Base-by-base conservation (phyloP, 2,329 filamentous ascomycete genomes). In the Diaporthe sp. region DNA sequence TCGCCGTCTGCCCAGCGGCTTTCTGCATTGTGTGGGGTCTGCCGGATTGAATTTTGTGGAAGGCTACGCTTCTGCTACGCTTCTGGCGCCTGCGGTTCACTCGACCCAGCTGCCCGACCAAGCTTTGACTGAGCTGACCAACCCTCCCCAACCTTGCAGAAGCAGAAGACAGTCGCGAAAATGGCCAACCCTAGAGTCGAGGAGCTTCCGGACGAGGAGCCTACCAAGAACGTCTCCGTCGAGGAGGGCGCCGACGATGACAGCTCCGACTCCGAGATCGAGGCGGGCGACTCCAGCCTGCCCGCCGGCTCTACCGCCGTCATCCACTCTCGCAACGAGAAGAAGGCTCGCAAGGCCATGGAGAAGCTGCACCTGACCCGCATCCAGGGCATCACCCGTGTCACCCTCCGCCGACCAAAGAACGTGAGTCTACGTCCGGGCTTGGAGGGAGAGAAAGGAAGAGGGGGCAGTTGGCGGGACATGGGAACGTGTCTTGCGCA, bases 261-360 rank as follows among this genome's bases (percentile, higher is more conserved):
- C 84, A 93, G 91, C 88, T 92, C 92, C 82, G 93, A 95, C 80
- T 94, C 93, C 82, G 94, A 94, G 82, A 93, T 91, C 82, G 95
- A 97, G 86, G 93, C 91, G 78, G 92, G 89, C 80, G 91, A 91
- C 77, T 84, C 85, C 78, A 86, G 85, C 81, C 85, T 91, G 80
- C 95, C 96, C 85, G 93, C 94, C 80, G 97, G 96, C 84, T 94
- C 95, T 83, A 92, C 94, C 79, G 94, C 96, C 84, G 92, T 97
- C 82, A 93, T 99, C 84, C 96, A 98, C 92, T 98, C 95, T 85
- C 95, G 97, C 87, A 98, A 98, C 90, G 97, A 99, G 94, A 99
- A 99, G 94, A 99, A 99, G 93, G 97, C 97, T 82, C 94, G 97
- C 89, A 99, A 99, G 92, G 95, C 96, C 84, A 98, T 99, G 86